Evolutionary conservation across 805 yeast species (phyloP).

Genomic region (Yarrowia yakushimensis): DNA sequence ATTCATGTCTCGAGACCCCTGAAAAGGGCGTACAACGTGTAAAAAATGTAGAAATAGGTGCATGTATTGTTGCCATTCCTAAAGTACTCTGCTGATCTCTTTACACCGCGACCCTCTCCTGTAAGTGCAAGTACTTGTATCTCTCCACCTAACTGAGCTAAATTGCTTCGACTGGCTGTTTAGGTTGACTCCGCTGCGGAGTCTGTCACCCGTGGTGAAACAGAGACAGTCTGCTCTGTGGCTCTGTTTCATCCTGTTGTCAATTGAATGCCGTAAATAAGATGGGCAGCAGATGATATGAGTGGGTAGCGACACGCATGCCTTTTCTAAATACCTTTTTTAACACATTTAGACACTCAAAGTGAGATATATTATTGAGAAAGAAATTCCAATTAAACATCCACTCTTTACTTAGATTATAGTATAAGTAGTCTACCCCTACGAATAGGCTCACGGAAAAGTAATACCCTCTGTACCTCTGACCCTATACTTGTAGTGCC

Average conservation of each 20-base stretch:
- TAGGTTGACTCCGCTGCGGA: conserved; percentile 8
- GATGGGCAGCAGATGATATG: too few relatives aligned
- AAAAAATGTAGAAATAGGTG: not conserved
- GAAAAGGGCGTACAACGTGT: not conserved
- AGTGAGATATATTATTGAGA: too few relatives aligned
- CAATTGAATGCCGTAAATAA: too few relatives aligned
- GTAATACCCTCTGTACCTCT: not conserved
- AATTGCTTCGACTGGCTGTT: conserved; percentile 2
- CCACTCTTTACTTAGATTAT: too few relatives aligned
- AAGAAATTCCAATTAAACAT: too few relatives aligned
- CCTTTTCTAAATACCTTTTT: too few relatives aligned
- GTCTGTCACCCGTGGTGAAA: not conserved
- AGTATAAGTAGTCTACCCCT: too few relatives aligned
- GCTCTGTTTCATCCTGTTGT: not conserved
- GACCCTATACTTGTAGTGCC: not conserved
- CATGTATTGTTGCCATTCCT: too few relatives aligned
- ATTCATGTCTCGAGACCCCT: not conserved
- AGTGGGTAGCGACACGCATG: too few relatives aligned
- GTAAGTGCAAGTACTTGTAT: not conserved
- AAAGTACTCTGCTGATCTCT: too few relatives aligned
- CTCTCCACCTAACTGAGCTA: not conserved
- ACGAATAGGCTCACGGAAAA: not conserved
- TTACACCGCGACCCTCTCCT: too few relatives aligned
- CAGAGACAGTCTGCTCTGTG: not conserved
- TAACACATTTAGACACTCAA: too few relatives aligned